Percentiles rank a stretch among this genome's conserved stretches.
These are phyloP conservation scores for Rhododendron simsii DNA, from an alignment of 148 eudicot species.

Conservation along the genomic window DNA sequence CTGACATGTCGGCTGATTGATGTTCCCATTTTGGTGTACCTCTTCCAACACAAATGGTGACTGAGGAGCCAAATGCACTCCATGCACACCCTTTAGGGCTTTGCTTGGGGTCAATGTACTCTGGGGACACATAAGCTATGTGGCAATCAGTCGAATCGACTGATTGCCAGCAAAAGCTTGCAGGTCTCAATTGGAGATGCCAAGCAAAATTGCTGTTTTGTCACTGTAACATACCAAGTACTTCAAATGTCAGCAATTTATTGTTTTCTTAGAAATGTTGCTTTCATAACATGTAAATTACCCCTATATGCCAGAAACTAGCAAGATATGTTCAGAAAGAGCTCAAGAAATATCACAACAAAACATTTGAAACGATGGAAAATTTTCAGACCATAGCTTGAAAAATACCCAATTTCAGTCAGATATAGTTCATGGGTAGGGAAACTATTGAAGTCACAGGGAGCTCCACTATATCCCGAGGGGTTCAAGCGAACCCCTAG, in stretches of 20 bases:
- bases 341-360: not conserved
- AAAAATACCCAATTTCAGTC: not conserved
- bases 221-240: slow-evolving; percentile 4
- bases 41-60: slow-evolving; percentile 74
- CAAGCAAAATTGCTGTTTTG: slow-evolving; percentile 4
- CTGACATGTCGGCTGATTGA: slow-evolving; percentile 28
- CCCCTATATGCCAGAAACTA: not conserved
- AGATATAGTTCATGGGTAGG: not conserved
- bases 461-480: too few relatives aligned
- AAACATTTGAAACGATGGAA: not conserved
- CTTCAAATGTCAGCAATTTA: not conserved
- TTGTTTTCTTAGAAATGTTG: not conserved
- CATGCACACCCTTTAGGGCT: slow-evolving; percentile 74
- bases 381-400: not conserved
- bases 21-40: slow-evolving; percentile 48
- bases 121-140: slow-evolving; percentile 54
- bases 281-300: not conserved
- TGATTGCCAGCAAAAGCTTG: slow-evolving; percentile 51
- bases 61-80: slow-evolving; percentile 72
- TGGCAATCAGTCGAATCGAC: slow-evolving; percentile 48
- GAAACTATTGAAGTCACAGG: too few relatives aligned
- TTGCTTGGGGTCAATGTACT: slow-evolving; percentile 39
- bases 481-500: too few relatives aligned
- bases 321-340: not conserved
- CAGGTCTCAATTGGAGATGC: slow-evolving; percentile 21